Evolutionary conservation across 139 green algal genomes (phyloP).

Genomic region (Diplosphaera chodatii): DNA sequence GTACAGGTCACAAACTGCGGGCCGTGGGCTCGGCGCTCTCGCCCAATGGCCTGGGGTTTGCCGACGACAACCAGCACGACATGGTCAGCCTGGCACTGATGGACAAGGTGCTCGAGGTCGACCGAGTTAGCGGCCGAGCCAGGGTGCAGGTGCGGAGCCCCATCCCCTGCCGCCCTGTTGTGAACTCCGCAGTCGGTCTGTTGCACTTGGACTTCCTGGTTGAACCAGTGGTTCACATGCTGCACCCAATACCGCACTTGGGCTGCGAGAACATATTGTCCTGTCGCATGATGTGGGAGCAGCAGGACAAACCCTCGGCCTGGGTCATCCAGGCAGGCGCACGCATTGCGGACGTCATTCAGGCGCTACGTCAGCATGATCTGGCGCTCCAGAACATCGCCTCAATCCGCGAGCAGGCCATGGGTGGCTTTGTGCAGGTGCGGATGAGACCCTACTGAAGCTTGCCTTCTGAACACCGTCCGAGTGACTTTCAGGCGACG

Average conservation of each 20-base stretch:
- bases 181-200: too few species aligned
- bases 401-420: constrained; percentile 91
- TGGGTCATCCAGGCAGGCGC: constrained; percentile 68
- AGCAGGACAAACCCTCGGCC: too few species aligned
- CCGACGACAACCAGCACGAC: constrained; percentile 69
- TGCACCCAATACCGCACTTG: too few species aligned
- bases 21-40: constrained; percentile 77
- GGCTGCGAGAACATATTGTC: too few species aligned
- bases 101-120: constrained; percentile 80
- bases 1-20: too few species aligned
- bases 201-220: background rate
- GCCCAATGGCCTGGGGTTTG: constrained; percentile 87
- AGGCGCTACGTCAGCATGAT: constrained; percentile 70
- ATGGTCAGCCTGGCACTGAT: constrained; percentile 88
- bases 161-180: too few species aligned
- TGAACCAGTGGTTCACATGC: too few species aligned
- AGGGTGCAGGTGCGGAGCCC: constrained; percentile 42
- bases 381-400: constrained; percentile 95
- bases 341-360: constrained; percentile 66
- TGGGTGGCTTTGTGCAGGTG: constrained; percentile 87
- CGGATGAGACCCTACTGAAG: too few species aligned
- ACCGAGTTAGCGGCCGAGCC: constrained; percentile 44
- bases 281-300: too few species aligned
- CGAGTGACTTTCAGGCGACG: too few species aligned
- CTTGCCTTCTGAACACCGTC: too few species aligned